A percentile compares a stretch with the other conserved stretches of the same genome.
Evolutionary conservation across 768 basidiomycete species (phyloP).

Genomic region (Boletus pseudo-olivaceus): DNA sequence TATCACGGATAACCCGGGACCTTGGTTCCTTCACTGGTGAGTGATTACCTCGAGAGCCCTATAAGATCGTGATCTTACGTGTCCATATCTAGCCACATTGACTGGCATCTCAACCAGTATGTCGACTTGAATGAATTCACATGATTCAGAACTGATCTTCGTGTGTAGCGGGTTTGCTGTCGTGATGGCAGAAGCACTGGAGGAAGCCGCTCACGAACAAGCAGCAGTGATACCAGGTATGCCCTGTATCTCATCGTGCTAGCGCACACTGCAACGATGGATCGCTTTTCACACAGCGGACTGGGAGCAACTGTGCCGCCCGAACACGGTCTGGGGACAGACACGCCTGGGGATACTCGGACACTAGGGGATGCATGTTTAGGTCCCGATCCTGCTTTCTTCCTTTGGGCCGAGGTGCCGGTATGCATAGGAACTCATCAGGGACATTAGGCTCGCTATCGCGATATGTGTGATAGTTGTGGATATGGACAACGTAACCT

Average conservation of each 20-base stretch:
- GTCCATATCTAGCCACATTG: conserved; percentile 21
- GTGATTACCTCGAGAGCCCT: not conserved
- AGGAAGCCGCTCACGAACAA: conserved; percentile 5
- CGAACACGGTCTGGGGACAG: not conserved
- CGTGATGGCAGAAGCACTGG: conserved; percentile 27
- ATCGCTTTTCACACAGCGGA: conserved; percentile 9
- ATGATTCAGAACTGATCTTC: not conserved
- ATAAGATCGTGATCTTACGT: not conserved
- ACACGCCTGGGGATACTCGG: not conserved
- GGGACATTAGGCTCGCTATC: not conserved
- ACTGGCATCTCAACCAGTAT: conserved; percentile 30
- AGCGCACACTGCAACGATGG: not conserved
- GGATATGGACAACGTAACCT: too few relatives aligned
- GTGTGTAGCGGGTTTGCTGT: conserved; percentile 26
- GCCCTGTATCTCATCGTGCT: not conserved
- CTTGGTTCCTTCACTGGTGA: conserved; percentile 51
- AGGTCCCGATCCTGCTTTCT: not conserved
- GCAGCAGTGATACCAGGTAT: conserved; percentile 19
- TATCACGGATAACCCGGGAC: conserved; percentile 62
- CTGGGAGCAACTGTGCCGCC: conserved; percentile 20
- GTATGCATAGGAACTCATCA: not conserved
- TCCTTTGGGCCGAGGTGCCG: not conserved
- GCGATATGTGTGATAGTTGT: too few relatives aligned
- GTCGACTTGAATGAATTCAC: not conserved
- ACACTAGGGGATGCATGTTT: not conserved